A percentile compares a stretch with the other conserved stretches of the same genome.
phyloP scores from a whole-genome alignment of 176 grass and related monocot genomes.

The Oryza officinalis region DNA sequence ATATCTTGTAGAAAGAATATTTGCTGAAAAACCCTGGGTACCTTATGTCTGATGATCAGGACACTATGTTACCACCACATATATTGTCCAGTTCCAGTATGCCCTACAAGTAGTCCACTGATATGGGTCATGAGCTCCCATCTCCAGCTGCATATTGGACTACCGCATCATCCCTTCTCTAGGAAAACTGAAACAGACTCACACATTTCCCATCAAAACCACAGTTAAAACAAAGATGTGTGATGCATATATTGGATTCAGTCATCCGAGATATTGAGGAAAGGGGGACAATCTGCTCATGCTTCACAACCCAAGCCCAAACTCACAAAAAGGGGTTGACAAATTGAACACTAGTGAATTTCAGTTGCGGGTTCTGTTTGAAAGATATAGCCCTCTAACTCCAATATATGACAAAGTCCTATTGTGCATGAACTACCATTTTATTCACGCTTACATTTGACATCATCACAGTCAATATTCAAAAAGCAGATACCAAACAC shows the following conservation, averaged over 20 bases:
- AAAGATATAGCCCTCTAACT: background rate
- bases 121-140: slow-evolving; percentile 35
- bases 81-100: slow-evolving; percentile 32
- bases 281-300: background rate
- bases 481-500: background rate
- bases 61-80: slow-evolving; percentile 44
- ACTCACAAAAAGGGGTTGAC: background rate
- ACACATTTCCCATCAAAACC: slow-evolving; percentile 40
- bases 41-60: slow-evolving; percentile 17
- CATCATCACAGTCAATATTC: background rate
- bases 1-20: slow-evolving; percentile 37
- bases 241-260: slow-evolving; percentile 45
- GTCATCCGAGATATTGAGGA: background rate
- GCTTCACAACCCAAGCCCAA: background rate
- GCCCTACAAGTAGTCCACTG: slow-evolving; percentile 38
- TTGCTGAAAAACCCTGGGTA: slow-evolving; percentile 23
- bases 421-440: background rate
- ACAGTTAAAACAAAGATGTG: slow-evolving; percentile 46
- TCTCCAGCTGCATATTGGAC: slow-evolving; percentile 51
- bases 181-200: slow-evolving; percentile 57
- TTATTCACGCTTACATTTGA: background rate
- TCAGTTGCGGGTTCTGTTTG: background rate
- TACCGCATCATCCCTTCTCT: slow-evolving; percentile 10
- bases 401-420: background rate
- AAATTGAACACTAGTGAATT: background rate